Base-by-base conservation (phyloP, 148 eudicot species). In the Vaccinium corymbosum region DNA sequence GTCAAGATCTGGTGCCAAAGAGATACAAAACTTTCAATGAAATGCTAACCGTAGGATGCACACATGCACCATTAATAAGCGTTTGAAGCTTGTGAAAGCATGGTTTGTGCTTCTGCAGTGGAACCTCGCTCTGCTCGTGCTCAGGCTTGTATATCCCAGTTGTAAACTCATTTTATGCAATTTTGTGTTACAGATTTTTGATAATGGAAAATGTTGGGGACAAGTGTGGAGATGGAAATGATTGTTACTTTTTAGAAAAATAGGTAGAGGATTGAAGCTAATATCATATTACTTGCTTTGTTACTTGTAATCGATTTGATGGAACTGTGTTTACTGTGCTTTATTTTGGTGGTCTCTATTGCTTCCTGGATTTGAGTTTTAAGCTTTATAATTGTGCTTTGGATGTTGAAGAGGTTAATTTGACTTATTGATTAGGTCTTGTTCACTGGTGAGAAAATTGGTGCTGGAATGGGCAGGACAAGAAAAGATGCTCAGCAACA, bases 401-500 rank as follows among this genome's bases (percentile, higher is more conserved):
- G 4, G 17, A 55, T 55, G 59, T 55, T 55, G 59, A 55, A 55
- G 59, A 55, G 59, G 20, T 80, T 38, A 80, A 51, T 83, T 25
- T 64, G 77, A 51, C 51, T 87, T 83, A 53, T 83, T 85, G 70
- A 86, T 81, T 84, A 95, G 99, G 98, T 95, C 29, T 87, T 95
- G 80, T 94, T 97, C 85, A 89, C 93, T 55, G 99, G 99, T 53
- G 99, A 97, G 89, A 94, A 91, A 92, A 90, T 97, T 78, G 99
- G 96, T 75, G 85, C 89, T 83, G 99, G 99, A 84, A 91, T 91
- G 93, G 99, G 99, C 2, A 95, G 91, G 91, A 95, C 96, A 9
- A 89, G 98, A 85, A 97, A 94, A 89, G 99, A 97, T 87, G 99
- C 99, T 81, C 99, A 95, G 80, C 99, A 94, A 66, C 98, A 94